Base-by-base conservation (phyloP, 352 stramenopile species). In the Pythium apleroticum region DNA sequence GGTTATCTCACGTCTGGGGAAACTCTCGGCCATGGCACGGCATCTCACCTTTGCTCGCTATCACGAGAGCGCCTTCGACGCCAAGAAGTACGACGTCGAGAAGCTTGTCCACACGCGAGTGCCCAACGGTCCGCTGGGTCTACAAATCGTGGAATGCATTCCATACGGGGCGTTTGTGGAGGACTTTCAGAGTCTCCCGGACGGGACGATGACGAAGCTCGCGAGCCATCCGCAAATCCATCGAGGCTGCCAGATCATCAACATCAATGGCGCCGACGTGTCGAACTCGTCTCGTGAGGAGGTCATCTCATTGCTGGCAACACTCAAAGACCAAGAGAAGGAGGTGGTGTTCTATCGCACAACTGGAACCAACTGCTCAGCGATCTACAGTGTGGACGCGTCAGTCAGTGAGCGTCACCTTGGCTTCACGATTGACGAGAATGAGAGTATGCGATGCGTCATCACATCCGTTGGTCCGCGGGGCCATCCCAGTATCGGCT, bases 1-100 rank as follows among this genome's bases (percentile, higher is more conserved):
- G 28, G 54, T 88, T 41, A 87, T 84, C 46, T 41, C 25, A 11
- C 73, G 77, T 7, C 69, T 90, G 7, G 63, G 65, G 14, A 85
- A 84, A 33, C 73, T 87, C 4, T 61, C 68, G 2, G 58, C 65
- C 7, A 81, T 73, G 22, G 73, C 63, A 17, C 73, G 81, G 1
- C 53, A 60, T 8, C 50, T 88, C n/a, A 84, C 76, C 19, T 86
- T 90, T 27, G 79, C 73, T 5, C 71, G 79, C 9, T 88, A 88
- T 57, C 69, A 81, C 56, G 27, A 52, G 39, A 71, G 63, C 15
- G 37, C 55, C 5, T 72, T 68, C 56, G 39, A 67, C 19, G 55
- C 52, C 14, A 75, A 72, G 28, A 66, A 58, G 28, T 84, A 73
- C 50, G 81, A 90, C 41, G 64, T 86, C 3, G 81, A 83, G 60